Base-by-base conservation (phyloP, 805 yeast species). In the Hanseniaspora meyeri region DNA sequence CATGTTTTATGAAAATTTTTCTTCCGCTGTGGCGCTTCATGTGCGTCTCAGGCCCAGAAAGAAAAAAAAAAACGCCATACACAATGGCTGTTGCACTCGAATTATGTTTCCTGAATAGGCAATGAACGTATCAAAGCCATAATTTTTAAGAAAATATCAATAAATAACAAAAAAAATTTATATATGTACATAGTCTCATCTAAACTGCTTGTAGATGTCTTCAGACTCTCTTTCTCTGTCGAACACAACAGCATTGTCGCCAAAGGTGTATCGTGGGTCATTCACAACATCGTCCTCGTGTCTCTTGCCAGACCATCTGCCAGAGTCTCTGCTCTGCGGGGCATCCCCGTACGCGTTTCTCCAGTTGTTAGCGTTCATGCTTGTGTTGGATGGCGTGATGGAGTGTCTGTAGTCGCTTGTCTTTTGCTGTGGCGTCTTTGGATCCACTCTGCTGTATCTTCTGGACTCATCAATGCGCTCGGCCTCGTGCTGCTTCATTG, bases 391-490 rank as follows among this genome's bases (percentile, higher is more conserved):
- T 1, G 49, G 4, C 7, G 14, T n/a, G 8, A 46, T 14, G 20
- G n/a, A 10, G 6, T 46, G 38, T 31, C 49, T 32, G 6, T 10
- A 17, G 32, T 31, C 49, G 32, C 32, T 29, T n/a, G 37, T n/a
- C 20, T 46, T 29, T 19, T 2, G 2, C 9, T 6, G 10, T 19
- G 20, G 20, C 5, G 45, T 20, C 19, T 20, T 31, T 4, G 14
- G 4, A 11, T 42, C 29, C 14, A 11, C 20, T 31, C 27, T 37
- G 29, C 32, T 42, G 16, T 43, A 50, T 53, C 49, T 17, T 61
- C 46, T 55, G 27, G 27, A 24, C 10, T 42, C 52, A 40, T 53
- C 56, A 12, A 50, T 55, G 31, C 32, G 17, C 3, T 46, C 38
- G 11, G 5, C 27, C 27, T n/a, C 16, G 17, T 17, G 24, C 2